A percentile compares a stretch with the other conserved stretches of the same genome.
Evolutionary conservation across 352 stramenopile species (phyloP).

Genomic region (Phytophthora multivora): DNA sequence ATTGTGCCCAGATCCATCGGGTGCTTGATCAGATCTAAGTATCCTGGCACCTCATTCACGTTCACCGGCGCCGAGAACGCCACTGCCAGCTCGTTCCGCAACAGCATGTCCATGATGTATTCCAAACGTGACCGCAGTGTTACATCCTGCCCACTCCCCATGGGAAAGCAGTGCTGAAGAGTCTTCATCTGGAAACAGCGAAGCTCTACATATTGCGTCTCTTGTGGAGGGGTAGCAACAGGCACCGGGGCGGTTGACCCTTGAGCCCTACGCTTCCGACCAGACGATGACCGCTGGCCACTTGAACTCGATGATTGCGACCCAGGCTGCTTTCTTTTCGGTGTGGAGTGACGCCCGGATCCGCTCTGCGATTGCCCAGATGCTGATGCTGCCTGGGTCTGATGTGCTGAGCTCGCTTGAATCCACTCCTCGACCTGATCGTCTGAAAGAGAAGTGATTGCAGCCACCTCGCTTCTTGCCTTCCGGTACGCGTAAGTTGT

Average conservation of each 20-base stretch:
- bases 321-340: slow-evolving; percentile 55
- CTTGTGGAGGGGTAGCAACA: neutral
- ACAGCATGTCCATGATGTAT: slow-evolving; percentile 59
- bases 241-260: slow-evolving; percentile 11
- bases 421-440: slow-evolving; percentile 75
- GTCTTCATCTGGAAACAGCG: slow-evolving; percentile 63
- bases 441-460: slow-evolving; percentile 63
- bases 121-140: slow-evolving; percentile 63
- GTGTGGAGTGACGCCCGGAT: slow-evolving; percentile 45
- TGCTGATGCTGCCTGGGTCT: slow-evolving; percentile 19
- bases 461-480: slow-evolving; percentile 56
- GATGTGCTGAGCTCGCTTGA: slow-evolving; percentile 32
- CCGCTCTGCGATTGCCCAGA: slow-evolving; percentile 36
- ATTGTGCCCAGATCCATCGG: slow-evolving; percentile 95
- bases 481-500: slow-evolving; percentile 52
- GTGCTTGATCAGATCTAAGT: slow-evolving; percentile 66
- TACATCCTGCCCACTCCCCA: slow-evolving; percentile 41
- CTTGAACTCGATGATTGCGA: slow-evolving; percentile 20
- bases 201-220: slow-evolving; percentile 52
- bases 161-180: slow-evolving; percentile 30
- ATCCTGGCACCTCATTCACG: slow-evolving; percentile 68
- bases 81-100: slow-evolving; percentile 68
- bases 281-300: slow-evolving; percentile 38
- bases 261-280: slow-evolving; percentile 51
- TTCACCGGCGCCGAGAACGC: slow-evolving; percentile 78